Evolutionary conservation across 2,329 filamentous ascomycete genomes (phyloP).

Genomic region (Fusarium pininemorale): DNA sequence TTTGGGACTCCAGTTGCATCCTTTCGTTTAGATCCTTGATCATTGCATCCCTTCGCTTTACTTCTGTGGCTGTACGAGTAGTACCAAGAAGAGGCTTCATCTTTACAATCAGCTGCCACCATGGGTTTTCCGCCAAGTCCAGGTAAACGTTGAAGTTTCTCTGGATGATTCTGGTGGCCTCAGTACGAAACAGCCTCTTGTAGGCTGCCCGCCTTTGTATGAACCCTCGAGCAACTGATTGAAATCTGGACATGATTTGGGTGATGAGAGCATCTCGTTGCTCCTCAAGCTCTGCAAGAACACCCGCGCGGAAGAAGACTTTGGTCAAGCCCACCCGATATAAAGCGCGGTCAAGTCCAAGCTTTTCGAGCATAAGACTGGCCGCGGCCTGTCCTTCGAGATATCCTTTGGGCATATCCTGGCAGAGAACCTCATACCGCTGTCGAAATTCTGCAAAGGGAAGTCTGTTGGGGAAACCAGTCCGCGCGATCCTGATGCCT

Average conservation of each 20-base stretch:
- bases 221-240: conserved; percentile 90
- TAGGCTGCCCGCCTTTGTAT: conserved; percentile 86
- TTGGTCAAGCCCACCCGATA: conserved; percentile 96
- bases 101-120: conserved; percentile 94
- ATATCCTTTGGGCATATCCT: conserved; percentile 87
- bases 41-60: conserved; percentile 94
- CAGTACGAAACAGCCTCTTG: conserved; percentile 92
- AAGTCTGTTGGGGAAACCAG: conserved; percentile 93
- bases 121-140: conserved; percentile 88
- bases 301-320: conserved; percentile 96
- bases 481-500: conserved; percentile 95
- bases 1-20: conserved; percentile 78
- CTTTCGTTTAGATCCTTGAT: conserved; percentile 88
- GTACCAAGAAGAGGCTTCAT: conserved; percentile 96
- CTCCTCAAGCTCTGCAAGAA: conserved; percentile 96
- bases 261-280: conserved; percentile 91
- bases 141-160: conserved; percentile 93
- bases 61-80: conserved; percentile 89
- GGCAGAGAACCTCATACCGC: conserved; percentile 93
- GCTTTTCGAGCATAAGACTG: conserved; percentile 86
- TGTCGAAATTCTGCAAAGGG: conserved; percentile 94
- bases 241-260: conserved; percentile 92
- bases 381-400: conserved; percentile 89
- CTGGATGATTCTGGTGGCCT: conserved; percentile 94
- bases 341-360: conserved; percentile 83